Evolutionary conservation across 2,329 filamentous ascomycete species (phyloP).

Genomic region (Lecanoromycetidae sp.): DNA sequence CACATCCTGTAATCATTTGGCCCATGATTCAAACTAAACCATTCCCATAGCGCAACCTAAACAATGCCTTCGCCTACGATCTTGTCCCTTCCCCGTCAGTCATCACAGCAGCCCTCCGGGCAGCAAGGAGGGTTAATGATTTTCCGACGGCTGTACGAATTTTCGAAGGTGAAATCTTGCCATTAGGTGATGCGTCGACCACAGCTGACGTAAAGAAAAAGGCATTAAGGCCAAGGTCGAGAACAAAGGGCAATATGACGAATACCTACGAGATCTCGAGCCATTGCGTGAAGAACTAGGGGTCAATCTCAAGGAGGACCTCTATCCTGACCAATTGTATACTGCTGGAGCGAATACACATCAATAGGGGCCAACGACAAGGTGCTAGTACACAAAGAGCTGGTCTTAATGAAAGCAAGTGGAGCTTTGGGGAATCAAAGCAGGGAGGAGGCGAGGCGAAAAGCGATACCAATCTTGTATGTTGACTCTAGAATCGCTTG

Average conservation of each 20-base stretch:
- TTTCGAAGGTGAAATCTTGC: conserved; percentile 70
- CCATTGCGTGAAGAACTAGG: conserved; percentile 29
- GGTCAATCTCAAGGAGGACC: conserved; percentile 25
- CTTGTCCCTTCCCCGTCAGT: conserved; percentile 90
- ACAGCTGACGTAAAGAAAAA: conserved; percentile 28
- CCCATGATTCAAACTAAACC: neutral
- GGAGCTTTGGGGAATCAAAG: neutral
- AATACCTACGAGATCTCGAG: conserved; percentile 47
- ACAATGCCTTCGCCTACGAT: conserved; percentile 99
- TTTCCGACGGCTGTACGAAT: conserved; percentile 95
- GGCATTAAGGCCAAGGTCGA: conserved; percentile 99
- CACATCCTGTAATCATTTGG: too few relatives aligned
- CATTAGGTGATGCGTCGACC: neutral
- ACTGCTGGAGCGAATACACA: conserved; percentile 12
- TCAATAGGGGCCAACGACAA: neutral
- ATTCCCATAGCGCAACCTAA: conserved; percentile 65
- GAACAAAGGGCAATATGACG: conserved; percentile 93
- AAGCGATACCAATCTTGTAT: neutral
- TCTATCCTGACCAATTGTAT: conserved; percentile 16
- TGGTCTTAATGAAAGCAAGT: too few relatives aligned
- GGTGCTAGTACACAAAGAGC: neutral
- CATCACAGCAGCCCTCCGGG: conserved; percentile 79
- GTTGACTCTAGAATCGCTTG: neutral
- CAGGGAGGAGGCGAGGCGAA: neutral
- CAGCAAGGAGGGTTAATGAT: conserved; percentile 93